phyloP scores from a whole-genome alignment of 805 yeast genomes.

The Yamadazyma insecticola region DNA sequence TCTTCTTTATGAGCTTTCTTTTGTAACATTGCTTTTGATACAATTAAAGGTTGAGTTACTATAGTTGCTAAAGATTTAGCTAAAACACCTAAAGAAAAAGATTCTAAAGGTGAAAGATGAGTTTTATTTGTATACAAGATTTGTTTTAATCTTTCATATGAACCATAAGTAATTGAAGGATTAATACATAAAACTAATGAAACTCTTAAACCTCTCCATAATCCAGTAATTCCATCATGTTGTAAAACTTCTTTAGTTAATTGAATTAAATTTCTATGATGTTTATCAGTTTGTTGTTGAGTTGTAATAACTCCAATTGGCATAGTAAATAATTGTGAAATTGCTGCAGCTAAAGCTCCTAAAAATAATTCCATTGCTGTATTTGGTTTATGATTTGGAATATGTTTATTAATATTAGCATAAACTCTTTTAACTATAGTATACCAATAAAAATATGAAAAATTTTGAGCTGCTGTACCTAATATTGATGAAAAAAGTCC shows the following conservation, averaged over 20 bases:
- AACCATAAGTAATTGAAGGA: conserved; percentile 84
- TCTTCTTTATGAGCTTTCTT: conserved; percentile 24
- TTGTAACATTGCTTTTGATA: conserved; percentile 80
- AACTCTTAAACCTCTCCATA: conserved; percentile 84
- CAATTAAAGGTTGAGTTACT: conserved; percentile 79
- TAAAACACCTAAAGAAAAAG: conserved; percentile 70
- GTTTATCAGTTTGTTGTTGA: conserved; percentile 51
- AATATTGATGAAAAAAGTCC: conserved; percentile 65
- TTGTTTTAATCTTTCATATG: conserved; percentile 63
- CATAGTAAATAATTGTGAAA: conserved; percentile 74
- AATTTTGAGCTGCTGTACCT: conserved; percentile 73
- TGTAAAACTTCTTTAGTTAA: conserved; percentile 45
- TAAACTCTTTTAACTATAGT: conserved; percentile 60
- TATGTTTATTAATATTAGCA: conserved; percentile 32
- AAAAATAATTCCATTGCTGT: conserved; percentile 66
- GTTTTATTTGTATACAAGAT: conserved; percentile 40
- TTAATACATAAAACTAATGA: conserved; percentile 72
- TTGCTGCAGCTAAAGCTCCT: conserved; percentile 79
- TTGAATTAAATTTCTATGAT: conserved; percentile 26
- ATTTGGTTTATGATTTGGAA: conserved; percentile 37
- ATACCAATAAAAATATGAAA: conserved; percentile 86
- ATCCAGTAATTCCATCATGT: conserved; percentile 64
- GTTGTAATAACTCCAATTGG: conserved; percentile 76
- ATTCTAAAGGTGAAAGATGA: conserved; percentile 55
- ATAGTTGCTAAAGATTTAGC: conserved; percentile 79